Percentiles rank a stretch among this genome's conserved stretches.
Evolutionary conservation across 2,329 filamentous ascomycete genomes (phyloP).

Genomic region (Fusarium subtropicale): DNA sequence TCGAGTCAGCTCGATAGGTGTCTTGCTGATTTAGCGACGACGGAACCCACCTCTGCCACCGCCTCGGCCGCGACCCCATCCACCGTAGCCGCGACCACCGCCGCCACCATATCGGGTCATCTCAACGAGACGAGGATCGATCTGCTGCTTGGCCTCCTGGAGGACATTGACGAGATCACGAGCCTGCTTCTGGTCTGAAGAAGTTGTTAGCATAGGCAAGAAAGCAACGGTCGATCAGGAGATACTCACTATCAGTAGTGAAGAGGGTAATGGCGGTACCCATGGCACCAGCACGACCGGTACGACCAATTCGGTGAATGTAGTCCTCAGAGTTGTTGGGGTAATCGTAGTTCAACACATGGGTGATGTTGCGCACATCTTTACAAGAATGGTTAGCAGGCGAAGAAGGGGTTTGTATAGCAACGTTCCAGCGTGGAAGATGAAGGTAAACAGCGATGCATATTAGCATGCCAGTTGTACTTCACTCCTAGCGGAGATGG

Average conservation of each 20-base stretch:
- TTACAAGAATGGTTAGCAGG: conserved; percentile 82
- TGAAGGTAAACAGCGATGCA: conserved; percentile 59
- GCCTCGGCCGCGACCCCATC: conserved; percentile 75
- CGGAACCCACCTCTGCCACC: conserved; percentile 63
- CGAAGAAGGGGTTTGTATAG: conserved; percentile 65
- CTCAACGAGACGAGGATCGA: conserved; percentile 94
- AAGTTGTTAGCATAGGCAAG: conserved; percentile 51
- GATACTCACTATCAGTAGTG: conserved; percentile 96
- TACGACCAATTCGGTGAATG: conserved; percentile 96
- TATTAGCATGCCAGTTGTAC: conserved; percentile 61
- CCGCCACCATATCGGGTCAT: conserved; percentile 94
- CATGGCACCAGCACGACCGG: conserved; percentile 91
- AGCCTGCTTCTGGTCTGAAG: conserved; percentile 86
- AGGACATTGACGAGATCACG: conserved; percentile 95
- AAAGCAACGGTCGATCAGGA: neutral
- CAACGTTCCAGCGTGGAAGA: conserved; percentile 71
- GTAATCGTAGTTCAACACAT: conserved; percentile 99
- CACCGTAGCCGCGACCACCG: conserved; percentile 77
- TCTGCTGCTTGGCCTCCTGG: conserved; percentile 96
- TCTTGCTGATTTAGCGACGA: conserved; percentile 50
- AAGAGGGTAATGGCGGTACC: conserved; percentile 99
- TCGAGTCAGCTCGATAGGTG: conserved; percentile 53
- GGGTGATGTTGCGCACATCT: conserved; percentile 99
- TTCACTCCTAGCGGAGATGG: conserved; percentile 67
- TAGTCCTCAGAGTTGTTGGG: conserved; percentile 99